Evolutionary conservation across 805 yeast genomes (phyloP), one percentile per base, ranked within the genome.

Genomic region (Citeromyces matritensis): DNA sequence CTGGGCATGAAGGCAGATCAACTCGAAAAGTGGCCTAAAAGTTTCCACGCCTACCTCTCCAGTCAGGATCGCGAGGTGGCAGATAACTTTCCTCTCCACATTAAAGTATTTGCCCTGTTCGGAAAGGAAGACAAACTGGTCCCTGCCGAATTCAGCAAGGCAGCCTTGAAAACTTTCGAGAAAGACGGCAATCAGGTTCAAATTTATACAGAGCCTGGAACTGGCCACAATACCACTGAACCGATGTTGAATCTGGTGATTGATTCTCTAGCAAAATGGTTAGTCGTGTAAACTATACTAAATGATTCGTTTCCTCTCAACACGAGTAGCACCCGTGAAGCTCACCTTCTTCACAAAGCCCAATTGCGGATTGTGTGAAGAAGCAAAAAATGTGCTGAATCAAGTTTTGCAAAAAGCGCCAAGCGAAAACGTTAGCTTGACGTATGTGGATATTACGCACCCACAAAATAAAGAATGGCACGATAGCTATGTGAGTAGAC

Each of bases 301-400:
- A 9, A 10, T 6, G 2, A 10, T 7, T 10, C 17, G 25, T 30
- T 11, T 23, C 14, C 10, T 13, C 26, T 19, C 12, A 7, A 11
- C 19, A 23, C 17, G 15, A 14, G 24, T 19, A 29, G 4, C n/a
- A 8, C 15, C 11, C 9, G 35, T 57, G 3, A 43, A 42, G 13
- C 47, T 77, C 23, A 73, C 78, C 0, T 64, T 80, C 33, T 80
- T 72, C 52, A 73, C 82, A 4, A 80, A 80, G 44, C 68, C 69
- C 4, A 70, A 74, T 23, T 80, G 91, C 43, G 69, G 69, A 41
- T 50, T 80, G 17, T 80, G 91, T 42, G 66, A 69, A 31, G 74
- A 69, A 35, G 88, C 85, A 4, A 66, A 68, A 37, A 51, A 42
- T 3, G 68, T 70, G 2, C 47, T 79, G 27, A 42, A 54, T 10